Evolutionary conservation across 1,284 basidiomycete genomes (phyloP).

Genomic region (Irpex lacteus): DNA sequence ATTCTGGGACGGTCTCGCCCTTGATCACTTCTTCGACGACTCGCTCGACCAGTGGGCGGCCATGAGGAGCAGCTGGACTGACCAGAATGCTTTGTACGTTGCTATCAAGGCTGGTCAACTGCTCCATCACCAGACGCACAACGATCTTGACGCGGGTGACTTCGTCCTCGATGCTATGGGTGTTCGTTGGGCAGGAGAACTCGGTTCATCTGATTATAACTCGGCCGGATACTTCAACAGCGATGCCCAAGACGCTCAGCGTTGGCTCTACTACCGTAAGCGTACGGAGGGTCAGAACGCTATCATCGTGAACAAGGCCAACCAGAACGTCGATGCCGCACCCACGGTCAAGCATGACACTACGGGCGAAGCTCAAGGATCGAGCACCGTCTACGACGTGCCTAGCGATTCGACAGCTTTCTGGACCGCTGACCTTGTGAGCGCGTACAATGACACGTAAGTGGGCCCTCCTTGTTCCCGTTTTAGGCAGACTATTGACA

Average conservation of each 20-base stretch:
- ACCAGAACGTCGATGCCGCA: conserved; percentile 78
- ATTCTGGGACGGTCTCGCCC: conserved; percentile 84
- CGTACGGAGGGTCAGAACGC: conserved; percentile 98
- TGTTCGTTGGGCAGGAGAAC: conserved; percentile 93
- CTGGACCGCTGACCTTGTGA: conserved; percentile 79
- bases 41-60: conserved; percentile 80
- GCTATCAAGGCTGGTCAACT: conserved; percentile 86
- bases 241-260: conserved; percentile 61
- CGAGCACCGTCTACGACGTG: conserved; percentile 67
- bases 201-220: conserved; percentile 86
- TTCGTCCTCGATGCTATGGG: conserved; percentile 96
- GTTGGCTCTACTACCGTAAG: conserved; percentile 96
- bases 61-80: conserved; percentile 93
- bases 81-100: conserved; percentile 79
- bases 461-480: conserved; percentile 27
- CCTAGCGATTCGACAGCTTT: conserved; percentile 76
- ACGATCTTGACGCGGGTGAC: conserved; percentile 90
- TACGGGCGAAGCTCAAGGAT: conserved; percentile 73
- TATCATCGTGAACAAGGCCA: conserved; percentile 72
- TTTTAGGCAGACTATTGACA: conserved; percentile 11
- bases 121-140: conserved; percentile 86
- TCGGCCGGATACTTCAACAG: conserved; percentile 69
- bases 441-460: conserved; percentile 77
- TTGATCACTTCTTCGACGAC: conserved; percentile 84
- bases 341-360: conserved; percentile 60